A percentile compares a stretch with the other conserved stretches of the same genome.
Evolutionary conservation across 495 filamentous ascomycete genomes (phyloP).

Genomic region (Penicillium diatomitis): DNA sequence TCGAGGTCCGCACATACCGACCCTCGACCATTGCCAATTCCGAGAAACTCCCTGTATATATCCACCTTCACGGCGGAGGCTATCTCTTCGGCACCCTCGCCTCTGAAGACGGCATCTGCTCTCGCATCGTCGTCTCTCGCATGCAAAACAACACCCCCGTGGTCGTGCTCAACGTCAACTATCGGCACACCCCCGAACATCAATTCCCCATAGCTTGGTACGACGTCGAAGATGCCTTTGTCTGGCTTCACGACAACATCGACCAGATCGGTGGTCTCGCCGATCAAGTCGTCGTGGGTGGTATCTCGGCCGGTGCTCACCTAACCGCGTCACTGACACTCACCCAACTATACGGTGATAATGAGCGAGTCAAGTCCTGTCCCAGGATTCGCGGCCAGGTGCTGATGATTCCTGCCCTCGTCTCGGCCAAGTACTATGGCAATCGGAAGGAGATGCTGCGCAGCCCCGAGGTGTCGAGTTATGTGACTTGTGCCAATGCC

Average conservation of each 20-base stretch:
- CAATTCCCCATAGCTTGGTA: constrained; percentile 34
- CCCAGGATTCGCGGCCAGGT: constrained; percentile 32
- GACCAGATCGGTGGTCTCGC: constrained; percentile 22
- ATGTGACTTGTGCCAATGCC: constrained; percentile 30
- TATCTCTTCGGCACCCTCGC: constrained; percentile 36
- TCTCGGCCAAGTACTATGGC: constrained; percentile 24
- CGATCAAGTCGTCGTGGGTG: constrained; percentile 35
- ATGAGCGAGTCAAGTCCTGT: constrained; percentile 13
- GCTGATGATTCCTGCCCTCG: constrained; percentile 33
- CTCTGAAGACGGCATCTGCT: constrained; percentile 40
- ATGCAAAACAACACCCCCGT: constrained; percentile 10
- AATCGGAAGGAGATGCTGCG: constrained; percentile 24
- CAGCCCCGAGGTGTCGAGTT: constrained; percentile 26
- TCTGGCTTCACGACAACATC: constrained; percentile 34
- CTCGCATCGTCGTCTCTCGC: constrained; percentile 26
- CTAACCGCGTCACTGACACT: constrained; percentile 35
- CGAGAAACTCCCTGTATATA: constrained; percentile 30
- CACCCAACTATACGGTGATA: constrained; percentile 16
- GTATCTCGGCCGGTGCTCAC: constrained; percentile 38
- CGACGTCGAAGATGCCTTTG: constrained; percentile 39
- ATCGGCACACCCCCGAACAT: constrained; percentile 39
- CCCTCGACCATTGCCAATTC: constrained; percentile 14
- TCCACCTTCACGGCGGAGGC: constrained; percentile 45
- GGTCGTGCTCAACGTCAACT: constrained; percentile 37
- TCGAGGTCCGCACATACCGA: constrained; percentile 38